Conservation (phyloP, 2,329 filamentous ascomycete species). For the Epicoccum nigrum region DNA sequence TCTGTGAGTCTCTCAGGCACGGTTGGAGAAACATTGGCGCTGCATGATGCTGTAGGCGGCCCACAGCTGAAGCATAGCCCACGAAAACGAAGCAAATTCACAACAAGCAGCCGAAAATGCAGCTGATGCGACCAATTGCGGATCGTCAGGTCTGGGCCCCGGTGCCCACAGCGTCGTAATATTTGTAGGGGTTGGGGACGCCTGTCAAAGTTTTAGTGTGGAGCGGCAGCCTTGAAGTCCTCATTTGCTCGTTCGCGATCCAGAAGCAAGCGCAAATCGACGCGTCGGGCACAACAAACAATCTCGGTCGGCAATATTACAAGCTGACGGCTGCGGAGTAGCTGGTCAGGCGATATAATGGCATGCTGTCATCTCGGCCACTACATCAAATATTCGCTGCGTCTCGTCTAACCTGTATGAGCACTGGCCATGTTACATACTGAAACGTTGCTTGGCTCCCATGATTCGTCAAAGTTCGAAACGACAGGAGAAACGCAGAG, state of each 20-base stretch:
- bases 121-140: slow-evolving; percentile 28
- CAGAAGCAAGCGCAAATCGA: no score
- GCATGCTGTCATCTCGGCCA: slow-evolving; percentile 14
- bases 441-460: slow-evolving; percentile 28
- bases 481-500: slow-evolving; percentile 12
- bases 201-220: slow-evolving; percentile 35
- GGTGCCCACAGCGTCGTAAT: slow-evolving; percentile 25
- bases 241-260: slow-evolving; percentile 50
- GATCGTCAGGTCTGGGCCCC: slow-evolving; percentile 18
- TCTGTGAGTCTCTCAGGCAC: slow-evolving; percentile 22
- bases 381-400: slow-evolving; percentile 8
- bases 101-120: slow-evolving; percentile 10
- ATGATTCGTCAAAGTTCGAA: slow-evolving; percentile 5
- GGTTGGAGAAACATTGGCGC: slow-evolving; percentile 33
- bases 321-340: slow-evolving; percentile 12
- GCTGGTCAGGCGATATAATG: slow-evolving; percentile 2
- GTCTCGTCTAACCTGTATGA: slow-evolving; percentile 1
- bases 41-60: slow-evolving; percentile 32
- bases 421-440: slow-evolving; percentile 28
- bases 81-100: slow-evolving; percentile 23
- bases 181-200: slow-evolving; percentile 26
- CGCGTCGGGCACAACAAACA: slow-evolving; percentile 41
- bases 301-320: slow-evolving; percentile 10
- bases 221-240: slow-evolving; percentile 32
- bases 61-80: slow-evolving; percentile 22